Evolutionary conservation across 768 basidiomycete genomes (phyloP).

Genomic region (Leccinellum rugosiceps): DNA sequence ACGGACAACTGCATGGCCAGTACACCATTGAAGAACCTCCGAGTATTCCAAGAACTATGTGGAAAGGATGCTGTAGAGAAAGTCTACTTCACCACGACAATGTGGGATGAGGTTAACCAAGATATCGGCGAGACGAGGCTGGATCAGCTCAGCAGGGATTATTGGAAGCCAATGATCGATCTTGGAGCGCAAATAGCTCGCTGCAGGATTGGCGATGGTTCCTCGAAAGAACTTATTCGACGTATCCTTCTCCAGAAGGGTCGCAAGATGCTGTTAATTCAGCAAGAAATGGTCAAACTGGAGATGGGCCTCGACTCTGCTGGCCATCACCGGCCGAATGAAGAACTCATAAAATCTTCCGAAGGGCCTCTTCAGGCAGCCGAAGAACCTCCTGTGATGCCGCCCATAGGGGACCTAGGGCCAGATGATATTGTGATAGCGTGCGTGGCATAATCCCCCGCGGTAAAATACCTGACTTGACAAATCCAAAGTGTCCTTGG

Average conservation of each 20-base stretch:
- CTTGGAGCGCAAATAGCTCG: constrained; percentile 8
- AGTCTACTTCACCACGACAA: constrained; percentile 36
- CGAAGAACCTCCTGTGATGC: neutral
- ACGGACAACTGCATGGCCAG: constrained; percentile 37
- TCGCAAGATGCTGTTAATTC: neutral
- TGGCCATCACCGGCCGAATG: no score
- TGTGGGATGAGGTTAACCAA: constrained; percentile 33
- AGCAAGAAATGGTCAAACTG: constrained; percentile 12
- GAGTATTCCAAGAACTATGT: constrained; percentile 31
- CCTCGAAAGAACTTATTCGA: constrained; percentile 7
- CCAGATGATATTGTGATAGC: constrained; percentile 8
- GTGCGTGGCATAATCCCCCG: neutral
- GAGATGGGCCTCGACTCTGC: no score
- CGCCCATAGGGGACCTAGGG: neutral
- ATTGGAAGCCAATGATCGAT: neutral
- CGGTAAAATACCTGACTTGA: neutral
- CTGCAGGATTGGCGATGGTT: constrained; percentile 7
- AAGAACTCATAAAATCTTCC: neutral
- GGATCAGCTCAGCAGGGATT: neutral
- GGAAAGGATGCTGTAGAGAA: constrained; percentile 28
- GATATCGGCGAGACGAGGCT: constrained; percentile 17
- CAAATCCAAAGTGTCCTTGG: constrained; percentile 7
- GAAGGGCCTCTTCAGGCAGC: neutral
- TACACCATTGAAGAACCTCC: constrained; percentile 32
- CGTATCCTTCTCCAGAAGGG: neutral